These are phyloP conservation scores for Trichophyton verrucosum DNA, from an alignment of 2,329 filamentous ascomycete species.

Conservation along the genomic window DNA sequence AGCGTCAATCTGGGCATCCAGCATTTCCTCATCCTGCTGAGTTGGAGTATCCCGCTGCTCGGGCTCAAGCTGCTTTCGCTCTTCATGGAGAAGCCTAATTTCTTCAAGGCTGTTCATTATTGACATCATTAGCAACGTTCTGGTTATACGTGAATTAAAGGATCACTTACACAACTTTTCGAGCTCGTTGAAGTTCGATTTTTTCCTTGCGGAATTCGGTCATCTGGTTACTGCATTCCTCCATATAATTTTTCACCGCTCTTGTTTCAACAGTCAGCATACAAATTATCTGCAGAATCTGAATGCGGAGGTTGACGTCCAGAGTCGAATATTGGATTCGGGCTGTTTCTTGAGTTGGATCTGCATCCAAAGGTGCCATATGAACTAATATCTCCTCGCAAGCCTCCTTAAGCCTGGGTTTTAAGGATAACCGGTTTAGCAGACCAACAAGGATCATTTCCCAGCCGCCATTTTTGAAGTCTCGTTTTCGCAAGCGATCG, in stretches of 20 bases:
- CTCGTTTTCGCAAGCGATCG: slow-evolving; percentile 65
- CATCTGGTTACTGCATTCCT: slow-evolving; percentile 87
- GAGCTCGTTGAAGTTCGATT: slow-evolving; percentile 76
- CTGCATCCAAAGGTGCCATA: slow-evolving; percentile 65
- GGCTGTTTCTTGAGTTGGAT: slow-evolving; percentile 65
- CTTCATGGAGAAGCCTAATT: slow-evolving; percentile 35
- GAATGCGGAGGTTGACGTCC: slow-evolving; percentile 70
- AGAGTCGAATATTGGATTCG: slow-evolving; percentile 59
- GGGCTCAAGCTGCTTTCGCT: slow-evolving; percentile 37
- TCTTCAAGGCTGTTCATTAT: slow-evolving; percentile 28
- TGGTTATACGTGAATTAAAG: neutral
- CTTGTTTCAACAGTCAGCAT: slow-evolving; percentile 78
- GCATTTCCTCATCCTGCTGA: slow-evolving; percentile 27
- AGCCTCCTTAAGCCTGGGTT: slow-evolving; percentile 52
- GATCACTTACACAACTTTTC: slow-evolving; percentile 46
- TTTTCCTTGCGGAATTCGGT: slow-evolving; percentile 90
- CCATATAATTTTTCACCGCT: slow-evolving; percentile 74
- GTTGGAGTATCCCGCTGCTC: slow-evolving; percentile 34
- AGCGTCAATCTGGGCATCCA: slow-evolving; percentile 47
- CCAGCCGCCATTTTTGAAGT: slow-evolving; percentile 85
- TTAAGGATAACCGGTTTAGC: slow-evolving; percentile 70
- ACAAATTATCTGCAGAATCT: slow-evolving; percentile 71
- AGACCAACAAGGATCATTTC: slow-evolving; percentile 78
- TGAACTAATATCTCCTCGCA: slow-evolving; percentile 71
- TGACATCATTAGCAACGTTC: neutral